These are phyloP conservation scores for Prinsepia uniflora DNA, from an alignment of 306 rosid genomes.

Conservation along the genomic window DNA sequence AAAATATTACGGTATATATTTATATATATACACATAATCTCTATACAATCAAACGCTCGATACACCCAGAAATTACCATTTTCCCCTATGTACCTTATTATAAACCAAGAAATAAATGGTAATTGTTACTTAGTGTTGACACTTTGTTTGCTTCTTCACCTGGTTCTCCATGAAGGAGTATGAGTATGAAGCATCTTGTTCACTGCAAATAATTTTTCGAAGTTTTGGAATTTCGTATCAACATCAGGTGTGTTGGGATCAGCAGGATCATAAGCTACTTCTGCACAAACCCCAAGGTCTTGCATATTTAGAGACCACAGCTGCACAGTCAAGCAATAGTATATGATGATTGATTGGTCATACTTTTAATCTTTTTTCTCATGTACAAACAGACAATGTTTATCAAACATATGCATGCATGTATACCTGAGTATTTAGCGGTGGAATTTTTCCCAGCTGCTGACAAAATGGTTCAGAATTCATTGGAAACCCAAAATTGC, in stretches of 20 bases:
- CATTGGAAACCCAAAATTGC: conserved; percentile 40
- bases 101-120: not conserved
- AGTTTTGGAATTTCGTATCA: conserved; percentile 69
- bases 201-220: conserved; percentile 69
- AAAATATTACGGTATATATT: no score
- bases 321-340: conserved; percentile 37
- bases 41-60: no score
- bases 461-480: conserved; percentile 61
- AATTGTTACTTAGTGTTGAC: not conserved
- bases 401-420: not conserved
- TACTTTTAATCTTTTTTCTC: no score
- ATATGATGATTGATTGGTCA: not conserved
- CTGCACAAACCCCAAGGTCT: conserved; percentile 87
- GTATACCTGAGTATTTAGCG: conserved; percentile 62
- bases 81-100: no score
- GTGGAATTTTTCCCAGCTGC: conserved; percentile 37
- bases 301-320: conserved; percentile 81
- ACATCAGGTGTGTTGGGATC: conserved; percentile 75
- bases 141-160: not conserved
- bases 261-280: conserved; percentile 40
- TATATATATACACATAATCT: no score
- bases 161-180: not conserved
- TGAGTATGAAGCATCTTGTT: conserved; percentile 35
- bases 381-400: not conserved
- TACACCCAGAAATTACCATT: no score